phyloP scores from a whole-genome alignment of 2,329 filamentous ascomycete genomes.

The Fusarium lateritium region DNA sequence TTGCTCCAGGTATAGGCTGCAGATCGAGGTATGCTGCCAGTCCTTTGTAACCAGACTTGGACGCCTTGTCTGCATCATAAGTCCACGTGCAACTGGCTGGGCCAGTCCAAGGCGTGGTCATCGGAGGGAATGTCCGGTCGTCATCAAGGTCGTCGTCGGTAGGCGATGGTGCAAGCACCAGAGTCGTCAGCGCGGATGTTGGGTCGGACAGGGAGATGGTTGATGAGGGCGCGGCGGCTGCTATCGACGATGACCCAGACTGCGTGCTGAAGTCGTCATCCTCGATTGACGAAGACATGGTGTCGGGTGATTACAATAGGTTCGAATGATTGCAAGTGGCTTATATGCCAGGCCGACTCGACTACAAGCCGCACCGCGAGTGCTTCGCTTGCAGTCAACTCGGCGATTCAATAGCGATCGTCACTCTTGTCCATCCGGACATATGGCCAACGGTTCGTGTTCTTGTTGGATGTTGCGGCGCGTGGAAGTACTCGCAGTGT shows the following conservation, averaged over 20 bases:
- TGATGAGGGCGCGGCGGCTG: slow-evolving; percentile 37
- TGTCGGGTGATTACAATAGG: slow-evolving; percentile 19
- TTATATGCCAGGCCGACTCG: slow-evolving; percentile 29
- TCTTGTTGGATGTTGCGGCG: slow-evolving; percentile 3
- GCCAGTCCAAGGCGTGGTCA: slow-evolving; percentile 57
- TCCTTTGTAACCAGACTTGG: slow-evolving; percentile 45
- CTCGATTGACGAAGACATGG: slow-evolving; percentile 39
- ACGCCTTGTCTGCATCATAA: slow-evolving; percentile 51
- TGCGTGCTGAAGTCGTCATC: slow-evolving; percentile 34
- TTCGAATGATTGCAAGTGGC: slow-evolving; percentile 14
- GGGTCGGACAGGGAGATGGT: slow-evolving; percentile 31
- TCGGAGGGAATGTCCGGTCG: slow-evolving; percentile 51
- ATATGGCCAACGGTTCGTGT: slow-evolving; percentile 25
- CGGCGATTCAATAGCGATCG: slow-evolving; percentile 40
- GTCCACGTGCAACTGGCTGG: slow-evolving; percentile 58
- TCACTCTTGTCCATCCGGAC: slow-evolving; percentile 45
- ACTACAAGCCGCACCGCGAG: slow-evolving; percentile 39
- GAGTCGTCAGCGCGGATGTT: slow-evolving; percentile 34
- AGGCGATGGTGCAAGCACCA: slow-evolving; percentile 29
- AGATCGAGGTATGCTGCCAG: slow-evolving; percentile 57
- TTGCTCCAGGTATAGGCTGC: slow-evolving; percentile 54
- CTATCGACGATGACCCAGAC: slow-evolving; percentile 22
- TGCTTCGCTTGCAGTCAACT: slow-evolving; percentile 43
- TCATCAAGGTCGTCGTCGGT: slow-evolving; percentile 43
- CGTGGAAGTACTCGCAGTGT: slow-evolving; percentile 19